These are phyloP conservation scores for Stropharia rugosoannulata DNA, from an alignment of 768 basidiomycete species.

Conservation along the genomic window DNA sequence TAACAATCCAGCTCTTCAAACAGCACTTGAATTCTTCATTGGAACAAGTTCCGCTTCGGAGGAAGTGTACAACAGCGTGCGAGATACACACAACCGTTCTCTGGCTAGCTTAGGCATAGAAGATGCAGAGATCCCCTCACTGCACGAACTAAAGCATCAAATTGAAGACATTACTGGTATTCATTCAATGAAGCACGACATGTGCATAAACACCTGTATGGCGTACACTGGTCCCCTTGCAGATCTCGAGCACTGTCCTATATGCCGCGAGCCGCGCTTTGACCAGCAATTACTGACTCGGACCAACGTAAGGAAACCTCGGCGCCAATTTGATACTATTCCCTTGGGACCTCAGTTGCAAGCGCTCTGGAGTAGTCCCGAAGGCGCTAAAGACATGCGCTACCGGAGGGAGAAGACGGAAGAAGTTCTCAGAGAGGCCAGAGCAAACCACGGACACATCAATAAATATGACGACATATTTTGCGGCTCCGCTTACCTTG, in stretches of 20 bases:
- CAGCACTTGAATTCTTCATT: conserved; percentile 9
- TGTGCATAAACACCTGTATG: conserved; percentile 38
- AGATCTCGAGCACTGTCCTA: conserved; percentile 3
- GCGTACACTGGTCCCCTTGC: conserved; percentile 27
- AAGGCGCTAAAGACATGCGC: conserved; percentile 13
- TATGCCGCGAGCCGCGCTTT: conserved; percentile 25
- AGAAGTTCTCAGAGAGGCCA: too few relatives aligned
- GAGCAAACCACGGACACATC: too few relatives aligned
- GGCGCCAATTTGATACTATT: conserved; percentile 34
- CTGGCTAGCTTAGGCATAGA: neutral
- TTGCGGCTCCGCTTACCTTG: too few relatives aligned
- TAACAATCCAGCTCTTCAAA: conserved; percentile 7
- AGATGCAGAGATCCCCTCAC: neutral
- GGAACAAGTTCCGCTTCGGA: conserved; percentile 4
- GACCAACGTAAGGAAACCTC: conserved; percentile 17
- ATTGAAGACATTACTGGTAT: conserved; percentile 32
- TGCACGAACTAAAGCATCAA: conserved; percentile 15
- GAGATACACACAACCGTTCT: neutral
- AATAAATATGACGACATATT: too few relatives aligned
- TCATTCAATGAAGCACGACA: conserved; percentile 31
- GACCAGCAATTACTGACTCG: too few relatives aligned
- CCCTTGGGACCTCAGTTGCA: conserved; percentile 43
- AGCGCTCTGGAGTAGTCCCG: conserved; percentile 25
- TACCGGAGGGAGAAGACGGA: neutral
- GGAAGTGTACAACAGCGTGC: conserved; percentile 4